Evolutionary conservation across 108 stramenopile genomes (phyloP), one percentile per base, ranked within the genome.

Genomic region (Nitzschia palea): DNA sequence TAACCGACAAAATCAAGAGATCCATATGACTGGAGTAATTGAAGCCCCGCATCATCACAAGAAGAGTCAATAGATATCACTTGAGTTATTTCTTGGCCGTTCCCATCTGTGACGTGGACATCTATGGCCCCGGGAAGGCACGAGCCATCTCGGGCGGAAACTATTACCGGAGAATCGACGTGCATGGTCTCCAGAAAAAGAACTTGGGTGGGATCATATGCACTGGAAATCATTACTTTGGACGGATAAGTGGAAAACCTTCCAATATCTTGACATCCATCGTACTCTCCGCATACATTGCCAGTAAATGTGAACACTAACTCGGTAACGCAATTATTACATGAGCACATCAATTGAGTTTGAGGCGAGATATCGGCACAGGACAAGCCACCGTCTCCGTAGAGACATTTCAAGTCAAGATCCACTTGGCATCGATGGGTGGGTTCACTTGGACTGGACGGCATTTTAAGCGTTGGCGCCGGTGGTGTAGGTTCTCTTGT

Each of bases 1-100:
- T 62, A 71, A 3, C 70, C 70, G 14, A 53, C 18, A 42, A 58
- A 71, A 8, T 62, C 54, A 12, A 71, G 40, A 4, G 62, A 34
- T 27, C 70, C 70, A 43, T 47, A 55, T 27, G 44, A n/a, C 23
- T 63, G 35, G 1, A 28, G 27, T 31, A 71, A 31, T 27, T 20
- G 50, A n/a, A 71, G 22, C 58, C 47, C 47, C 22, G 18, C 17
- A 48, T 20, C 18, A 5, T 20, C 17, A 18, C 47, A 48, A 48
- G 47, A 48, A 20, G 47, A 48, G n/a, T 48, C 47, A 18, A 48
- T 4, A 4, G 18, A 10, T 5, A 10, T 18, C 22, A 20, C 47
- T 48, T 48, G 47, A 5, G 22, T 20, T 5, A 48, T 48, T 48
- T 48, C 22, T 5, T 18, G 18, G 9, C 47, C 47, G 4, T 18